These are phyloP conservation scores for Penicillium sp. DNA, from an alignment of 2,329 filamentous ascomycete species.

Conservation along the genomic window DNA sequence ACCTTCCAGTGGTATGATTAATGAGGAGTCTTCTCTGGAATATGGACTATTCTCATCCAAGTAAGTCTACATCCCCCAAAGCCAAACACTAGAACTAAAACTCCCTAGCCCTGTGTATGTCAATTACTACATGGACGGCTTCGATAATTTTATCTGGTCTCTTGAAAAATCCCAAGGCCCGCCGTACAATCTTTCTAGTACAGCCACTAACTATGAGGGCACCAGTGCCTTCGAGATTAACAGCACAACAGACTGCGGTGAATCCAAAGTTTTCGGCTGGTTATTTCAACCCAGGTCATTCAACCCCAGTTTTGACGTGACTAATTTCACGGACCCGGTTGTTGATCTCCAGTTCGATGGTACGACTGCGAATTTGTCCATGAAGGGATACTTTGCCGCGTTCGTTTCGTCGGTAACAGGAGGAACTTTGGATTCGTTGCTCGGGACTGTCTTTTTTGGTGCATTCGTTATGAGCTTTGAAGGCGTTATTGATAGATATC, in stretches of 20 bases:
- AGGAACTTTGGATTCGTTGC: neutral
- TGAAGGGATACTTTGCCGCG: neutral
- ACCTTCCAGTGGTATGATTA: neutral
- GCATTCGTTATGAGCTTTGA: neutral
- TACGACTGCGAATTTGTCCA: neutral
- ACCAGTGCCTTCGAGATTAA: neutral
- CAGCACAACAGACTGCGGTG: neutral
- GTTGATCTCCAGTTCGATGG: neutral
- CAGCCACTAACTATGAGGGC: neutral
- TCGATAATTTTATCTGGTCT: neutral
- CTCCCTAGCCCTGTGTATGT: neutral
- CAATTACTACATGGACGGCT: neutral
- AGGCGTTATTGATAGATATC: neutral
- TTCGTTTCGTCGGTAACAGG: no score
- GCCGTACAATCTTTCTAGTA: neutral
- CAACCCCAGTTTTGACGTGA: neutral
- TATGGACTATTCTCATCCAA: neutral
- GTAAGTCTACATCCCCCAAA: neutral
- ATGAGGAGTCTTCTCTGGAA: neutral
- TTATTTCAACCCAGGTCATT: neutral
- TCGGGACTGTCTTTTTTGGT: neutral
- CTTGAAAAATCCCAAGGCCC: neutral
- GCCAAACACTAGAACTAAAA: neutral
- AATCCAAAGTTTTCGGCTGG: neutral
- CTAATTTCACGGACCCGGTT: neutral